phyloP scores from a whole-genome alignment of 2,329 filamentous ascomycete species.

The Colletotrichum orchidophilum region DNA sequence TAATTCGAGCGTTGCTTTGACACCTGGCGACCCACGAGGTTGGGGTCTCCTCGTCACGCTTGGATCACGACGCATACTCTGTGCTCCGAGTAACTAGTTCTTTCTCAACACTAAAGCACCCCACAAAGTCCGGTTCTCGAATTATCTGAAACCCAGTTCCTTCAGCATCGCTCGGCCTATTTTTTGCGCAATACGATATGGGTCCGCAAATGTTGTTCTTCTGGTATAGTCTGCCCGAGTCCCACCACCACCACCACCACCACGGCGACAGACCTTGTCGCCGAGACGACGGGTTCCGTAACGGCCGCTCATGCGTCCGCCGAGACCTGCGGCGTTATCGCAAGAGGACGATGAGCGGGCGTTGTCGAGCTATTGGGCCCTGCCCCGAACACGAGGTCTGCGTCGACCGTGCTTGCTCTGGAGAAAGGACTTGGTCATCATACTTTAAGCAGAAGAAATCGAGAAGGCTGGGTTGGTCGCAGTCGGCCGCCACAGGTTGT shows the following conservation, averaged over 20 bases:
- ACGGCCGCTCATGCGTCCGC: neutral
- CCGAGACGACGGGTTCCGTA: neutral
- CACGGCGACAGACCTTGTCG: neutral
- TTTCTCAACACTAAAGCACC: neutral
- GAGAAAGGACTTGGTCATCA: neutral
- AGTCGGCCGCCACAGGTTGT: neutral
- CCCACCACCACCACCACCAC: no score
- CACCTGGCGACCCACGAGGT: neutral
- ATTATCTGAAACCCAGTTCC: neutral
- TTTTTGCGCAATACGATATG: neutral
- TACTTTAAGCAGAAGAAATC: no score
- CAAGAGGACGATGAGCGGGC: neutral
- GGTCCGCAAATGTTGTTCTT: no score
- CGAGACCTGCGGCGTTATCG: neutral
- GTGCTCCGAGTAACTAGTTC: neutral
- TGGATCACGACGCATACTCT: constrained; percentile 1
- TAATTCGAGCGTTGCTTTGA: constrained; percentile 1
- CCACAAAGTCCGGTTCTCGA: neutral
- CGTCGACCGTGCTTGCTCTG: neutral
- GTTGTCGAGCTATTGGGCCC: neutral
- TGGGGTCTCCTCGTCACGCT: constrained; percentile 8
- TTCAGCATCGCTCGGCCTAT: neutral
- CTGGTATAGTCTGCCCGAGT: no score
- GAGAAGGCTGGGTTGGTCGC: neutral
- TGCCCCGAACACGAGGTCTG: neutral